Evolutionary conservation across 768 basidiomycete species (phyloP).

Genomic region (Daedaleopsis sinensis): DNA sequence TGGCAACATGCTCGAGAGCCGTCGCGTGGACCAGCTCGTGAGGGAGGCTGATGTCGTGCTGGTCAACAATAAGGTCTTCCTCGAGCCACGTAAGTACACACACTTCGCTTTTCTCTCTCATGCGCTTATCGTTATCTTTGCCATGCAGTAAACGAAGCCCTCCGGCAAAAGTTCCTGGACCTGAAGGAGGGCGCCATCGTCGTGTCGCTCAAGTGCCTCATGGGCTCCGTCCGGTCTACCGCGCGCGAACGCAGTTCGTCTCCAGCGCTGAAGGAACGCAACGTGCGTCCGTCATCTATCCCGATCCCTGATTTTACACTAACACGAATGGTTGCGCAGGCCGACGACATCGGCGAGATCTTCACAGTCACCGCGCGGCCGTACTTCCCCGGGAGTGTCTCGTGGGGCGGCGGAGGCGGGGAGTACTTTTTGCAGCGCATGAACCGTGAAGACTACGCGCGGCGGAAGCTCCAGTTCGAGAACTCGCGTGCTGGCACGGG

Average conservation of each 20-base stretch:
- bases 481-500: slow-evolving; percentile 34
- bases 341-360: slow-evolving; percentile 80
- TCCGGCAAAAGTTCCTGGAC: slow-evolving; percentile 90
- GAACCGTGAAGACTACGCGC: slow-evolving; percentile 70
- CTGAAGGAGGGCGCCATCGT: slow-evolving; percentile 92
- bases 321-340: slow-evolving; percentile 38
- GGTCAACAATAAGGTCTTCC: slow-evolving; percentile 87
- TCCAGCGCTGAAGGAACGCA: slow-evolving; percentile 19
- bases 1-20: slow-evolving; percentile 81
- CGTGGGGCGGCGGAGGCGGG: slow-evolving; percentile 77
- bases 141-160: slow-evolving; percentile 76
- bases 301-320: slow-evolving; percentile 26
- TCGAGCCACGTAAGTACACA: slow-evolving; percentile 61
- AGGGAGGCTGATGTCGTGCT: slow-evolving; percentile 87
- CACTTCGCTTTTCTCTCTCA: not conserved
- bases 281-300: slow-evolving; percentile 6
- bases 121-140: slow-evolving; percentile 2
- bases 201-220: slow-evolving; percentile 86
- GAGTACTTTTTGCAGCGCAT: slow-evolving; percentile 78
- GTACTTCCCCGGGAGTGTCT: slow-evolving; percentile 76
- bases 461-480: slow-evolving; percentile 60
- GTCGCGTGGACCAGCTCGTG: slow-evolving; percentile 69
- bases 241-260: slow-evolving; percentile 39
- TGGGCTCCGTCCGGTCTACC: slow-evolving; percentile 73
- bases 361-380: slow-evolving; percentile 72